phyloP scores from a whole-genome alignment of 306 rosid species.

The Prunus padus region DNA sequence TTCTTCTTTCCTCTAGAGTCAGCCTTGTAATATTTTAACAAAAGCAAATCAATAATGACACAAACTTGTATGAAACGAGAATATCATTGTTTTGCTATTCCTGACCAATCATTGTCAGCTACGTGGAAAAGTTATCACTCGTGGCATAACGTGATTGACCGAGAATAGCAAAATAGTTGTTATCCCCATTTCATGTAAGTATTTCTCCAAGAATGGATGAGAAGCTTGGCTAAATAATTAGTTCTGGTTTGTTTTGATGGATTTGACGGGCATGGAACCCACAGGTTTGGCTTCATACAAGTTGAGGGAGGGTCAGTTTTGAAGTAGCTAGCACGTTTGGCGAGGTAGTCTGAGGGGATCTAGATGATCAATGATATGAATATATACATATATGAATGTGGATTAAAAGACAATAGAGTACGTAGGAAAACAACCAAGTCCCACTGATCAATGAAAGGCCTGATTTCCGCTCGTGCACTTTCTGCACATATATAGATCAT shows the following conservation, averaged over 20 bases:
- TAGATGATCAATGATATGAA: neutral
- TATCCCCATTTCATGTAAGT: too few species aligned
- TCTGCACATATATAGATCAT: slow-evolving; percentile 6
- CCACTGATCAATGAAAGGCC: neutral
- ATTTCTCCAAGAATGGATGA: neutral
- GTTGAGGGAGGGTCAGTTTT: neutral
- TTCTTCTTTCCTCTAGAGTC: too few species aligned
- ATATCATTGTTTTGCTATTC: too few species aligned
- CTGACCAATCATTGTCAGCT: too few species aligned
- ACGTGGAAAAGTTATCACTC: too few species aligned
- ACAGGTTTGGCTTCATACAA: neutral
- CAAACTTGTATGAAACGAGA: too few species aligned
- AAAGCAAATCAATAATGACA: too few species aligned
- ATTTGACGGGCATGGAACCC: slow-evolving; percentile 5
- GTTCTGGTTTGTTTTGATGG: neutral
- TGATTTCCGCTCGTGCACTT: slow-evolving; percentile 36
- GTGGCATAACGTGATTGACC: too few species aligned
- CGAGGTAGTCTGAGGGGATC: neutral
- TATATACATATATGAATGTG: neutral
- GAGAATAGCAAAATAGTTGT: too few species aligned
- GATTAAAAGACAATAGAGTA: slow-evolving; percentile 1
- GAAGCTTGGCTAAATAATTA: neutral
- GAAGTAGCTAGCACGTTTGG: neutral
- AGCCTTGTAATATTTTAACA: too few species aligned
- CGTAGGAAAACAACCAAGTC: neutral